Evolutionary conservation across 2,329 filamentous ascomycete species (phyloP).

Genomic region (Acarospora socialis): DNA sequence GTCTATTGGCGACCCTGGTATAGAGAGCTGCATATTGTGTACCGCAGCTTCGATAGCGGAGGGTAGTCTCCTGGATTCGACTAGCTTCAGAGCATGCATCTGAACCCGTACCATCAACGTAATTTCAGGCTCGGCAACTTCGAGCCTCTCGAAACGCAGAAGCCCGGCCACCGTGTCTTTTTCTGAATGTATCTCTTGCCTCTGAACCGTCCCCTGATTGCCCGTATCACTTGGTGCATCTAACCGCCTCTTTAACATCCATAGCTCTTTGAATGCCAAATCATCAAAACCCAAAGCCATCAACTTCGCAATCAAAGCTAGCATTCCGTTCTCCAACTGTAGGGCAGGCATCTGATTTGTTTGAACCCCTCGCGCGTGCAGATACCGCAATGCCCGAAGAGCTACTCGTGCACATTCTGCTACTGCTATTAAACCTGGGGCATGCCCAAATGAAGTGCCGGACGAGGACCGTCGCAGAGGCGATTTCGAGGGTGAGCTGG

Average conservation of each 20-base stretch:
- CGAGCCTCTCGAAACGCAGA: slow-evolving; percentile 22
- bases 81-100: slow-evolving; percentile 25
- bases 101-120: slow-evolving; percentile 27
- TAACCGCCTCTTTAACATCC: slow-evolving; percentile 24
- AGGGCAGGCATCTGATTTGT: slow-evolving; percentile 20
- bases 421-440: slow-evolving; percentile 7
- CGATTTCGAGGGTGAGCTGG: neutral
- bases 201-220: slow-evolving; percentile 6
- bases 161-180: slow-evolving; percentile 25
- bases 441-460: neutral
- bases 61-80: slow-evolving; percentile 22
- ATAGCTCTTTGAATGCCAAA: slow-evolving; percentile 27
- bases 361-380: slow-evolving; percentile 4
- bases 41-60: slow-evolving; percentile 21
- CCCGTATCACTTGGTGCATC: slow-evolving; percentile 18
- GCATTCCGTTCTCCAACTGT: slow-evolving; percentile 29
- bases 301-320: slow-evolving; percentile 27
- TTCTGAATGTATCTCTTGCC: slow-evolving; percentile 12
- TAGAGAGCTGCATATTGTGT: slow-evolving; percentile 21
- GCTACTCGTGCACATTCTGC: slow-evolving; percentile 12
- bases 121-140: slow-evolving; percentile 17
- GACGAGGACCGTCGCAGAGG: slow-evolving; percentile 5
- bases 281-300: slow-evolving; percentile 27
- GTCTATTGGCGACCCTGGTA: slow-evolving; percentile 25
- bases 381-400: slow-evolving; percentile 7